phyloP scores from a whole-genome alignment of 768 basidiomycete genomes.

The Suillus spraguei region DNA sequence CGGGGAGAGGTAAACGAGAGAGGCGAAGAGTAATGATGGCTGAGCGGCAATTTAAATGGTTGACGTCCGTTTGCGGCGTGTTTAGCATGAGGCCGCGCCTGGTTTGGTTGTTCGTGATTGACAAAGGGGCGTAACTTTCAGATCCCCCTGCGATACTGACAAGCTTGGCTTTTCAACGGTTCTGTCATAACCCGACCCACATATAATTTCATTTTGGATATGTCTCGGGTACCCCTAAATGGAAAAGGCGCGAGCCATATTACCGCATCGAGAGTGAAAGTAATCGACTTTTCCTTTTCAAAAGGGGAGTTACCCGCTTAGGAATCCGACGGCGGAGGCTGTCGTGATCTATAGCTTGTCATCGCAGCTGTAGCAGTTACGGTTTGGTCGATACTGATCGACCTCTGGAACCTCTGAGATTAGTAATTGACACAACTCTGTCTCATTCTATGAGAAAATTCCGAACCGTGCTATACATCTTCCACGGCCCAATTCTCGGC shows the following conservation, averaged over 20 bases:
- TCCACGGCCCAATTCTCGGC: neutral
- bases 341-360: neutral
- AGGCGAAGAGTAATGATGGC: constrained; percentile 26
- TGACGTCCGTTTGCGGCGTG: constrained; percentile 36
- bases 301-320: constrained; percentile 4
- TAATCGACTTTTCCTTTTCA: constrained; percentile 7
- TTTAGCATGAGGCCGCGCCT: constrained; percentile 38
- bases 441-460: neutral
- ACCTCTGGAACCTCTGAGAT: neutral
- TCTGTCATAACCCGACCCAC: constrained; percentile 18
- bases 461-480: neutral
- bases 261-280: constrained; percentile 4
- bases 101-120: constrained; percentile 36
- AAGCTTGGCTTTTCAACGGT: constrained; percentile 33
- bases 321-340: constrained; percentile 1
- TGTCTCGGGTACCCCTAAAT: constrained; percentile 26
- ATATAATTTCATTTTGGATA: constrained; percentile 33
- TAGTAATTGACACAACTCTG: neutral
- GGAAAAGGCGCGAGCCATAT: constrained; percentile 21
- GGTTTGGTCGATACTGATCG: neutral
- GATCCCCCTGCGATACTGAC: constrained; percentile 27
- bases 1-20: constrained; percentile 26
- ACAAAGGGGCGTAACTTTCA: constrained; percentile 30
- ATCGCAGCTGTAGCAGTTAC: neutral
- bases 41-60: constrained; percentile 35